These are phyloP conservation scores for Magnolia changhungtana DNA, from an alignment of 164 flowering plant species.

Conservation along the genomic window DNA sequence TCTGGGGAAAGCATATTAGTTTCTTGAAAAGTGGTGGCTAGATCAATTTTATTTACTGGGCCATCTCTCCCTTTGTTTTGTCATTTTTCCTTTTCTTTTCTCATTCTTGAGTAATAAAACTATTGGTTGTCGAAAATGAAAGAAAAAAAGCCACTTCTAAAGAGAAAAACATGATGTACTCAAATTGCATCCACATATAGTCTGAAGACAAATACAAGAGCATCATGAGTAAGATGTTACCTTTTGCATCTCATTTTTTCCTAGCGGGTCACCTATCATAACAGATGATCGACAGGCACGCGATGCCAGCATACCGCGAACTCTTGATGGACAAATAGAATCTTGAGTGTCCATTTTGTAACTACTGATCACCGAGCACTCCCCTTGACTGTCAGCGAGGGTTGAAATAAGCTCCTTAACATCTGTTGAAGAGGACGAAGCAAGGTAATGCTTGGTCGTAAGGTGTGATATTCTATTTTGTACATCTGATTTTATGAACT, in stretches of 20 bases:
- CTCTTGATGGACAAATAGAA: conserved; percentile 91
- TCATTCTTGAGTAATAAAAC: too few relatives aligned
- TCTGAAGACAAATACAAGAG: not conserved
- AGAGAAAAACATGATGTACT: not conserved
- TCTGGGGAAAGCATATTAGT: too few relatives aligned
- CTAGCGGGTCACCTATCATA: conserved; percentile 88
- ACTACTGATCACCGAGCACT: conserved; percentile 67
- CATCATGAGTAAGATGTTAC: conserved; percentile 26
- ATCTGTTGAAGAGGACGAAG: conserved; percentile 42
- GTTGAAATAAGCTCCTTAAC: conserved; percentile 88
- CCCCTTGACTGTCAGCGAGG: conserved; percentile 83
- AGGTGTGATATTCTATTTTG: not conserved
- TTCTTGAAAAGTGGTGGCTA: too few relatives aligned
- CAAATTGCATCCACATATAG: not conserved
- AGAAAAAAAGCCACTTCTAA: too few relatives aligned
- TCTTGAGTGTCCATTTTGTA: conserved; percentile 71
- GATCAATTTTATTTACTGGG: too few relatives aligned
- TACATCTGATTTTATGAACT: not conserved
- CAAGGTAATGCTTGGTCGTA: not conserved
- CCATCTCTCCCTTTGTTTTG: too few relatives aligned
- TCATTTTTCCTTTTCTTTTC: too few relatives aligned
- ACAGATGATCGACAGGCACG: conserved; percentile 96
- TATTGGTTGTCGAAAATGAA: too few relatives aligned
- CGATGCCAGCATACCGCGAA: conserved; percentile 96
- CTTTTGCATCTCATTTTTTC: conserved; percentile 86